Base-by-base conservation (phyloP, 2,329 filamentous ascomycete species). In the Ceratocystis diversiconidia region DNA sequence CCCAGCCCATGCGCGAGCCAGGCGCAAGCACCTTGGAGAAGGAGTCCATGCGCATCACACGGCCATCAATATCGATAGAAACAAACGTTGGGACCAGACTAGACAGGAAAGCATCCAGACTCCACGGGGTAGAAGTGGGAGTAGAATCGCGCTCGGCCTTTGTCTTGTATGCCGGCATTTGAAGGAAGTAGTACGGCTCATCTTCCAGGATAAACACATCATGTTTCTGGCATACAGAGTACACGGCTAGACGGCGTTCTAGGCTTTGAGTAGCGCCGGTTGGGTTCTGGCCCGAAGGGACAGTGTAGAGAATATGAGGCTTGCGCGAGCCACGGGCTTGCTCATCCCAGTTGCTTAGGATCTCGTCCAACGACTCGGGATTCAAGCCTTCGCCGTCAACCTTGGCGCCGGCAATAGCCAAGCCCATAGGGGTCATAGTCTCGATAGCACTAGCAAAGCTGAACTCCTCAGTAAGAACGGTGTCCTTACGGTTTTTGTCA, bases 151-250 rank as follows among this genome's bases (percentile, higher is more conserved):
- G 87, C 85, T 5, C 86, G 82, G 66, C 89, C 82, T 5, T 68
- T 15, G 82, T 80, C 1, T 80, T 80, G 75, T 91, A 92, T 0
- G 87, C 84, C 70, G 89, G 84, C 87, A 91, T 89, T 75, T 96
- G 92, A 44, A 96, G 80, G 77, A 92, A 96, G 76, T 95, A 96
- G 77, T 96, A 96, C 1, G 92, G 92, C 73, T 96, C 92, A 73
- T 96, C 92, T 77, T 96, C 92, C 70, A 96, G 78, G 72, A 96
- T 92, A 76, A 84, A 88, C 50, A 96, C 72, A 72, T 96, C 89
- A 74, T 96, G 90, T 76, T 90, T 90, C 73, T 87, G 86, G 41
- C 87, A 88, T 15, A 95, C 81, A 44, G 79, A 79, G 75, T 96
- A 96, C 59, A 96, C 80, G 25, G 84, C 87, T 69, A 80, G 79